These are phyloP conservation scores for Fusarium palustre DNA, from an alignment of 2,329 filamentous ascomycete genomes.

Conservation along the genomic window DNA sequence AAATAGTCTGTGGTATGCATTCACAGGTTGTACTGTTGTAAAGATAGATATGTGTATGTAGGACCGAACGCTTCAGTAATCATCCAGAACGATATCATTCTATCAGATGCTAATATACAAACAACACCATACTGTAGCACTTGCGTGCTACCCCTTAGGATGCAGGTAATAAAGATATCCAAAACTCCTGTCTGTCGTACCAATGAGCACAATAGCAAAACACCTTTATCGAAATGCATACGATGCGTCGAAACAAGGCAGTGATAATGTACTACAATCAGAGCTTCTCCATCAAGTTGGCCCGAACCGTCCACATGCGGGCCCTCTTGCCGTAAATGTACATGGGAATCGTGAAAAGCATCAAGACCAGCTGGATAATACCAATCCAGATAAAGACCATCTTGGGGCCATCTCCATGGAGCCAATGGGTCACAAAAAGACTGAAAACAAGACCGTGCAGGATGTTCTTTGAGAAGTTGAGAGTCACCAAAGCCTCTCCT, in stretches of 20 bases:
- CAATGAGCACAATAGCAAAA: conserved; percentile 6
- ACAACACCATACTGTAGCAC: conserved; percentile 7
- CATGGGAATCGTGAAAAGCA: conserved; percentile 86
- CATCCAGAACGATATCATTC: conserved; percentile 2
- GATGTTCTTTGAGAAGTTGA: conserved; percentile 95
- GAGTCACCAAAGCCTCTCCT: conserved; percentile 90
- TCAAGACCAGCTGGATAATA: conserved; percentile 81
- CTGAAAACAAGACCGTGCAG: conserved; percentile 91
- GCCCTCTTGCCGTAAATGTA: conserved; percentile 93
- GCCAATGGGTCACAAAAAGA: conserved; percentile 88
- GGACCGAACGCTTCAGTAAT: not conserved
- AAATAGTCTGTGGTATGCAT: not conserved
- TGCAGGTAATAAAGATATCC: conserved; percentile 4
- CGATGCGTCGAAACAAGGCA: conserved; percentile 20
- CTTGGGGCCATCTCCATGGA: conserved; percentile 79
- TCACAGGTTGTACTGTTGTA: not conserved
- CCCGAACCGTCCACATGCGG: conserved; percentile 93
- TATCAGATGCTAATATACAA: conserved; percentile 2
- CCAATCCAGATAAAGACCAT: conserved; percentile 85
- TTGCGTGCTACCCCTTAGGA: conserved; percentile 9
- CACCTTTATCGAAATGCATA: conserved; percentile 1
- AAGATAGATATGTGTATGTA: not conserved
- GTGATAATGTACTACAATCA: conserved; percentile 35
- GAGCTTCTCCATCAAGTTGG: conserved; percentile 85
- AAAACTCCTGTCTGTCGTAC: conserved; percentile 5